phyloP scores from a whole-genome alignment of 1,139 yeast genomes.

The Pichia sp. region DNA sequence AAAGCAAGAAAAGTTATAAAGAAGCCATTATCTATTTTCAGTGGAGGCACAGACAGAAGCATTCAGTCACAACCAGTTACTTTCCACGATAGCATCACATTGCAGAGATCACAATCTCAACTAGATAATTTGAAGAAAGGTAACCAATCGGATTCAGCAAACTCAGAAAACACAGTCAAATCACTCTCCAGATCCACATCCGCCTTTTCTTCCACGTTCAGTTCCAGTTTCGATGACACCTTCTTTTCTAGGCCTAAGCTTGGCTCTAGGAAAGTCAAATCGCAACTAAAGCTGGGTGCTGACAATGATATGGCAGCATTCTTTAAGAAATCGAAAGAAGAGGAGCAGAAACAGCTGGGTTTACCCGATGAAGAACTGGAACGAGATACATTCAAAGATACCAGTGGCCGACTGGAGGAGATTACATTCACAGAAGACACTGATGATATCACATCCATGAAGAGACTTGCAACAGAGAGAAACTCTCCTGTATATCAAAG shows the following conservation, averaged over 20 bases:
- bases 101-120: slow-evolving; percentile 8
- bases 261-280: slow-evolving; percentile 9
- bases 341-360: slow-evolving; percentile 11
- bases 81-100: slow-evolving; percentile 7
- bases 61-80: not conserved
- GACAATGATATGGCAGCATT: slow-evolving; percentile 12
- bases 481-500: slow-evolving; percentile 19
- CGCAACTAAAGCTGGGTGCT: slow-evolving; percentile 11
- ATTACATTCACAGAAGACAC: slow-evolving; percentile 6
- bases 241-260: not conserved
- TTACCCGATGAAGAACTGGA: not conserved
- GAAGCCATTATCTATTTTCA: slow-evolving; percentile 9
- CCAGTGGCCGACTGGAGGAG: slow-evolving; percentile 1
- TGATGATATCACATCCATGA: slow-evolving; percentile 10
- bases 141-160: no score
- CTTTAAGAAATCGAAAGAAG: slow-evolving; percentile 11
- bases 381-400: not conserved
- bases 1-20: slow-evolving; percentile 18
- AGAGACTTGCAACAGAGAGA: slow-evolving; percentile 18
- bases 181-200: slow-evolving; percentile 9
- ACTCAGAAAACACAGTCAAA: no score
- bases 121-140: no score
- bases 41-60: not conserved
- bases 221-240: not conserved
- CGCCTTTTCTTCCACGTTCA: slow-evolving; percentile 3